Conservation (phyloP, 208 protist genomes). For the Trypanosomatidae sp. region DNA sequence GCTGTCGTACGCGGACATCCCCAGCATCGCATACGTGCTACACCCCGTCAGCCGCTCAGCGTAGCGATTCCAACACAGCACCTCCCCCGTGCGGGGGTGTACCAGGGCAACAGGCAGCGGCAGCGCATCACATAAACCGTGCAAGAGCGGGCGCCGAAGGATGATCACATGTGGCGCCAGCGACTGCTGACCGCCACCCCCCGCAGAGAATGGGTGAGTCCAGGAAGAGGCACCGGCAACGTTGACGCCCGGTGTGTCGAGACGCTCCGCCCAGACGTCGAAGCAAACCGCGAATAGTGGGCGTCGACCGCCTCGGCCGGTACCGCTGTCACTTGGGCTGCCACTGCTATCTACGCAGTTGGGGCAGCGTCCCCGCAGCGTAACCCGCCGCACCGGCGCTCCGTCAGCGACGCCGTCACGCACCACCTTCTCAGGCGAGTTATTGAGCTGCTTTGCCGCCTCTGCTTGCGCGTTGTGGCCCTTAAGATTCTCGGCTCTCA, state of each 20-base stretch:
- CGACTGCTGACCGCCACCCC: neutral
- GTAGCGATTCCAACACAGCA: constrained; percentile 61
- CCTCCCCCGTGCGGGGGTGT: constrained; percentile 49
- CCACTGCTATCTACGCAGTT: constrained; percentile 7
- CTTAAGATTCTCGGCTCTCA: neutral
- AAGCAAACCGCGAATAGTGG: constrained; percentile 38
- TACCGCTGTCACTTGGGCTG: neutral
- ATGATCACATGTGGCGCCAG: constrained; percentile 18
- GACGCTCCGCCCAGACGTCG: constrained; percentile 46
- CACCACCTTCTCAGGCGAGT: neutral
- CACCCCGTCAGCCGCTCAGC: constrained; percentile 43
- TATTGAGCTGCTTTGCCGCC: neutral
- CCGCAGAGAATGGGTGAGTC: neutral
- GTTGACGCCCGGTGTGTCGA: neutral
- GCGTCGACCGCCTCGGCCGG: neutral
- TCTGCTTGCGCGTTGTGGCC: neutral
- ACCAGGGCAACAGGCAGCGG: constrained; percentile 62
- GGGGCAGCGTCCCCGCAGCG: constrained; percentile 28
- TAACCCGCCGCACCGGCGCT: constrained; percentile 29
- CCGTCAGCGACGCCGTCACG: constrained; percentile 9
- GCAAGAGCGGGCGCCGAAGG: constrained; percentile 58
- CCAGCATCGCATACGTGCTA: constrained; percentile 49
- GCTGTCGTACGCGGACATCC: constrained; percentile 29
- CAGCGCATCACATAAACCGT: constrained; percentile 58
- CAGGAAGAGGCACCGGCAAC: neutral